These are phyloP conservation scores for Galeopsis tetrahit DNA, from an alignment of 257 asterid genomes.

Conservation along the genomic window DNA sequence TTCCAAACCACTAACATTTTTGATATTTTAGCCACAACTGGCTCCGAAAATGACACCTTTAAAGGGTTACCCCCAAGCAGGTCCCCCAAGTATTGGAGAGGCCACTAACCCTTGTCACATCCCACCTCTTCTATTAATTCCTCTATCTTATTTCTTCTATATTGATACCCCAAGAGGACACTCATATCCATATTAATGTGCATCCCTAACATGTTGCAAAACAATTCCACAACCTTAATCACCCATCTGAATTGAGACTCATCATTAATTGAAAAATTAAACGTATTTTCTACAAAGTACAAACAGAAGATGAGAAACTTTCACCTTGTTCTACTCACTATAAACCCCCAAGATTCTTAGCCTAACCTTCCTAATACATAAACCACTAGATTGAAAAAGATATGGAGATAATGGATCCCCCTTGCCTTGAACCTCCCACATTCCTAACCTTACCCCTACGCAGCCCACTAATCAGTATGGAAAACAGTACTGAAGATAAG, in stretches of 20 bases:
- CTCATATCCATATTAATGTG: not conserved
- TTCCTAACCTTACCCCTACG: not conserved
- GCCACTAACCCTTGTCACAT: not conserved
- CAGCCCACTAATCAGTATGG: not conserved
- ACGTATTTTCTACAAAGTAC: not conserved
- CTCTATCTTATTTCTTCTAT: not conserved
- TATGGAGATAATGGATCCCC: not conserved
- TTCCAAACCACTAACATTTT: not conserved
- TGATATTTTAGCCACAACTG: not conserved
- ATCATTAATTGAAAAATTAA: too few species aligned
- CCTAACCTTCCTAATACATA: not conserved
- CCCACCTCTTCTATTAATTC: not conserved
- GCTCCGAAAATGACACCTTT: not conserved
- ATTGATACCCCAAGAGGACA: not conserved
- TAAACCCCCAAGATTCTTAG: not conserved
- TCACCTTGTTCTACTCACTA: not conserved
- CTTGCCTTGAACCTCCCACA: not conserved
- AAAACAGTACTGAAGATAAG: not conserved
- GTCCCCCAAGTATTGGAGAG: not conserved
- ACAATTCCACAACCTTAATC: not conserved
- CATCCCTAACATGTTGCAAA: not conserved
- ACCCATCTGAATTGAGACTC: not conserved
- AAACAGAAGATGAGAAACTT: not conserved
- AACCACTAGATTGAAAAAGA: not conserved
- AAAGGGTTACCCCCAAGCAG: not conserved